A percentile compares a stretch with the other conserved stretches of the same genome.
These are phyloP conservation scores for Ascochyta clinopodiicola DNA, from an alignment of 2,329 filamentous ascomycete species.

Conservation along the genomic window DNA sequence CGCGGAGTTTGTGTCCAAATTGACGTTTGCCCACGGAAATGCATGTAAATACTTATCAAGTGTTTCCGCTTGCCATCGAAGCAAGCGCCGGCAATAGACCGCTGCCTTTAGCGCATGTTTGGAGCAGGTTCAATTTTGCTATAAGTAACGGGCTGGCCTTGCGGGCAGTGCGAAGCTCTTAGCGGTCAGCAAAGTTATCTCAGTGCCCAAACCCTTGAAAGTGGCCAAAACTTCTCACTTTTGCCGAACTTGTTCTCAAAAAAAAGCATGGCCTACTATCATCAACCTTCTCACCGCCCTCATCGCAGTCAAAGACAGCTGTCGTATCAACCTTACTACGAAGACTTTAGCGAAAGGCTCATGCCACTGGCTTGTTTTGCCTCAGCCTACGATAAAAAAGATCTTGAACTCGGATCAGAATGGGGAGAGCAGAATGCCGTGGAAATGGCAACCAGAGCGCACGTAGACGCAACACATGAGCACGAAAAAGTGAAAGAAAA, in stretches of 20 bases:
- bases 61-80: not conserved
- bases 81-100: not conserved
- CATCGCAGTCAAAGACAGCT: not conserved
- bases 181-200: not conserved
- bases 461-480: not conserved
- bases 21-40: not conserved
- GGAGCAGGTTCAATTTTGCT: not conserved
- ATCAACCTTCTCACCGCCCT: not conserved
- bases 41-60: not conserved
- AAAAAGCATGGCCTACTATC: not conserved
- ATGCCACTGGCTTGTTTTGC: not conserved
- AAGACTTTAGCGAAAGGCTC: not conserved
- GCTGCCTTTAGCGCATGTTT: not conserved
- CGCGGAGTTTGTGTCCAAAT: not conserved
- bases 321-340: not conserved
- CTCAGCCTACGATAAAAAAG: not conserved
- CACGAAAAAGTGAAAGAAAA: conserved; percentile 2
- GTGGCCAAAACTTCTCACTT: not conserved
- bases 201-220: not conserved
- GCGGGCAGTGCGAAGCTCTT: not conserved
- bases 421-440: not conserved
- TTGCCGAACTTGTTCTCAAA: not conserved
- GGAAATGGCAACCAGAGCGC: not conserved
- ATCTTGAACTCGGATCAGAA: not conserved
- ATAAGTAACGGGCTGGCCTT: not conserved